phyloP scores from a whole-genome alignment of 441 rosid genomes.

The Populus hybrid region DNA sequence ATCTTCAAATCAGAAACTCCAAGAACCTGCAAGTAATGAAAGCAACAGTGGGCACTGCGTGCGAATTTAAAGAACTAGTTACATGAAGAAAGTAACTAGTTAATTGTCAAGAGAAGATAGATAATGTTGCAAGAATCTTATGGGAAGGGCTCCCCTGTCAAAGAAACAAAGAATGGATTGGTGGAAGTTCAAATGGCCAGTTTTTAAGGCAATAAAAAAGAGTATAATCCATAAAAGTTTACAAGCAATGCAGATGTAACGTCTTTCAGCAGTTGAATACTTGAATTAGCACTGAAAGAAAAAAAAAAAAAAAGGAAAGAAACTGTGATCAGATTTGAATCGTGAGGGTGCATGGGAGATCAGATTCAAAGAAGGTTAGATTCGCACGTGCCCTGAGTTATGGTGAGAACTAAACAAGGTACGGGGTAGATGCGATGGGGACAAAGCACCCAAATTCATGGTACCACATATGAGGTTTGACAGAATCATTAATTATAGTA shows the following conservation, averaged over 20 bases:
- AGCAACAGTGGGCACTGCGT: not conserved
- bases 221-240: too few relatives aligned
- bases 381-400: not conserved
- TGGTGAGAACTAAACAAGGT: not conserved
- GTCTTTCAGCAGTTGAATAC: not conserved
- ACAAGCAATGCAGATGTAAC: not conserved
- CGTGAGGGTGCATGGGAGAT: not conserved
- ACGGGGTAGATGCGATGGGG: not conserved
- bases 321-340: not conserved
- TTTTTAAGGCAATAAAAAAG: too few relatives aligned
- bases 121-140: not conserved
- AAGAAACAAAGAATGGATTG: too few relatives aligned
- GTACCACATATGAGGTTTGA: not conserved
- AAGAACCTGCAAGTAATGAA: slow-evolving; percentile 38
- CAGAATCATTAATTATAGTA: not conserved
- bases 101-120: not conserved
- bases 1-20: slow-evolving; percentile 50
- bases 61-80: not conserved
- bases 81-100: not conserved
- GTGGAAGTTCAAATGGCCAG: too few relatives aligned
- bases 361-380: not conserved
- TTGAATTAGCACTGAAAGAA: not conserved
- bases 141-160: not conserved
- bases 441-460: not conserved
- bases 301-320: not conserved